These are phyloP conservation scores for Laetiporus sulphureus DNA, from an alignment of 1,284 basidiomycete species.

Conservation along the genomic window DNA sequence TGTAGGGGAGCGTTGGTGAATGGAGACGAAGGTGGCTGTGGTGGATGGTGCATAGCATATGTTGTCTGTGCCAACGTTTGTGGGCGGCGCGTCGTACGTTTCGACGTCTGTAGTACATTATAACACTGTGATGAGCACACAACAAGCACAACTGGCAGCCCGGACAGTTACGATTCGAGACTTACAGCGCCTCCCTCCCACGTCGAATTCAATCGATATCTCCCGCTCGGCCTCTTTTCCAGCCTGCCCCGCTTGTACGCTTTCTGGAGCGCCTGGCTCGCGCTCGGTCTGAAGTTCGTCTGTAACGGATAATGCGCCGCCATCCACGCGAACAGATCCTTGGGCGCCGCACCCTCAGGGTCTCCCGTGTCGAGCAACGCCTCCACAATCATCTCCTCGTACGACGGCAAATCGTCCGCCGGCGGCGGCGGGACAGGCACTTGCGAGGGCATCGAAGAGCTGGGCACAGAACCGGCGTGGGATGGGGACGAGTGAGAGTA, in stretches of 20 bases:
- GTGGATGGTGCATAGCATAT: slow-evolving; percentile 26
- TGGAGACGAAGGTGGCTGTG: slow-evolving; percentile 38
- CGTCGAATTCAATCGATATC: slow-evolving; percentile 61
- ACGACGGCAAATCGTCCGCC: slow-evolving; percentile 68
- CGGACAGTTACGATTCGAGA: slow-evolving; percentile 8
- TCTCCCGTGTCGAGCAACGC: slow-evolving; percentile 58
- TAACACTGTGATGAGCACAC: slow-evolving; percentile 1
- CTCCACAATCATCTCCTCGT: slow-evolving; percentile 83
- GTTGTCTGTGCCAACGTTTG: slow-evolving; percentile 45
- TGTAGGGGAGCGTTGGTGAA: slow-evolving; percentile 53
- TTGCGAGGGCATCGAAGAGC: slow-evolving; percentile 27
- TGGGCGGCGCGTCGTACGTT: slow-evolving; percentile 60
- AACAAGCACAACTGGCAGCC: slow-evolving; percentile 2
- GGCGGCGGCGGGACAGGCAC: slow-evolving; percentile 23
- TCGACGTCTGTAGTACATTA: slow-evolving; percentile 43
- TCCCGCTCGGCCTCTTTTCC: slow-evolving; percentile 62
- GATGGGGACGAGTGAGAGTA: slow-evolving; percentile 12
- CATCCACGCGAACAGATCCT: slow-evolving; percentile 77
- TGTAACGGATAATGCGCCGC: slow-evolving; percentile 71
- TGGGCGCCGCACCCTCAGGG: slow-evolving; percentile 70
- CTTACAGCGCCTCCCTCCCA: slow-evolving; percentile 79
- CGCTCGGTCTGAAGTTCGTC: slow-evolving; percentile 78
- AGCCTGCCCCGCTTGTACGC: slow-evolving; percentile 71
- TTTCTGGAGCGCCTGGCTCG: slow-evolving; percentile 78
- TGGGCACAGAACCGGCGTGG: slow-evolving; percentile 21